Percentiles rank a stretch among this genome's conserved stretches.
Evolutionary conservation across 176 grass and related monocot genomes (phyloP).

Genomic region (Areca catechu): DNA sequence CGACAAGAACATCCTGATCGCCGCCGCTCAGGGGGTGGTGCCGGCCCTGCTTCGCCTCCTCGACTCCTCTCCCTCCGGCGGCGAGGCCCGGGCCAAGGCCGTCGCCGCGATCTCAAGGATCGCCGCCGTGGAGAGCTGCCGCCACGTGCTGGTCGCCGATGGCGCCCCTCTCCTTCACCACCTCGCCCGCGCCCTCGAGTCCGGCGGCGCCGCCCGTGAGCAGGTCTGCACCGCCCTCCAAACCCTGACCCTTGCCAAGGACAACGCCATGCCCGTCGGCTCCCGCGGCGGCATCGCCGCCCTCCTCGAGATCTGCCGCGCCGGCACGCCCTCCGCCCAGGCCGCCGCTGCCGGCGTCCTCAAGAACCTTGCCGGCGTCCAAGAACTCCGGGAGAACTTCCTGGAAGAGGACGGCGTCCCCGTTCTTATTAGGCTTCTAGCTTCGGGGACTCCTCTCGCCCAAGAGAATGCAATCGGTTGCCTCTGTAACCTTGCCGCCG

Average conservation of each 20-base stretch:
- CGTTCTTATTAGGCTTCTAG: constrained; percentile 41
- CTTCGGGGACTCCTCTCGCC: constrained; percentile 51
- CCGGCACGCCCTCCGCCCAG: constrained; percentile 54
- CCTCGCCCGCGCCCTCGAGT: constrained; percentile 19
- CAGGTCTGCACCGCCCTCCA: constrained; percentile 42
- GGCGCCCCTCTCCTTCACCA: constrained; percentile 6
- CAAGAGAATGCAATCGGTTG: constrained; percentile 56
- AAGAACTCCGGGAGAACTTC: constrained; percentile 46
- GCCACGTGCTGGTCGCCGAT: constrained; percentile 10
- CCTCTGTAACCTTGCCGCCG: constrained; percentile 57
- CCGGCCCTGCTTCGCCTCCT: constrained; percentile 15
- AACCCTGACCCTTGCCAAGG: constrained; percentile 39
- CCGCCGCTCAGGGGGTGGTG: constrained; percentile 3
- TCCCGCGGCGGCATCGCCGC: constrained; percentile 60
- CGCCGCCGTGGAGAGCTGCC: constrained; percentile 17
- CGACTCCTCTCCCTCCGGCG: constrained; percentile 2
- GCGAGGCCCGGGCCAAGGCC: constrained; percentile 9
- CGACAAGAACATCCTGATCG: constrained; percentile 8
- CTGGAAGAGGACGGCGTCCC: constrained; percentile 50
- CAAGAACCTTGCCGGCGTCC: constrained; percentile 38
- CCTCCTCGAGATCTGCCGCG: constrained; percentile 46
- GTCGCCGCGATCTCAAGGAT: constrained; percentile 1
- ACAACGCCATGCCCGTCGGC: constrained; percentile 34
- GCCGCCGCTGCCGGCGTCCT: constrained; percentile 59
- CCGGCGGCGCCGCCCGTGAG: constrained; percentile 18